Evolutionary conservation across 495 filamentous ascomycete species (phyloP), one percentile per base, ranked within the genome.

Genomic region (Achaetomiella virescens): DNA sequence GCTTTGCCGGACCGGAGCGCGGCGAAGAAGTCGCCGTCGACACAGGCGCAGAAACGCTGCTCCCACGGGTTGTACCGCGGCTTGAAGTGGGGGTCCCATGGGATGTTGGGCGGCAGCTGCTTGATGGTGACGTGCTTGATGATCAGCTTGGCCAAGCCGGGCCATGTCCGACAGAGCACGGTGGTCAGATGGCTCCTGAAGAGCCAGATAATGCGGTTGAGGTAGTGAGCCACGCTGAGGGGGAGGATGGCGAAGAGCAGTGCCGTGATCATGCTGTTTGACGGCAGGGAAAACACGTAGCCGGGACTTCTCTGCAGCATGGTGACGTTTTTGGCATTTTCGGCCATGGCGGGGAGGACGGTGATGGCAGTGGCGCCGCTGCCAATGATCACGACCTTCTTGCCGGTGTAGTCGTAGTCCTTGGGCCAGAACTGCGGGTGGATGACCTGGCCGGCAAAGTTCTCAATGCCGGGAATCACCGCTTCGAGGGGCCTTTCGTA

Each of bases 351-450:
- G 15, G 49, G 49, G 37, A 52, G 49, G 7, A 52, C 22, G 37
- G 49, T 52, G 37, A 52, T 24, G 37, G 49, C 49, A 21, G 49
- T 52, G 24, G 49, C 49, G 49, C 49, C 49, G 49, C 49, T 52
- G 25, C 49, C 49, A n/a, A 52, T 52, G 49, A 52, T 52, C 8
- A 52, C 49, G 37, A 52, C 37, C 1, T 42, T 21, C 35, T 52
- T 52, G 49, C n/a, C 17, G 12, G 37, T 42, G 37, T 52, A 52
- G 49, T 52, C 49, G 49, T 52, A 52, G 49, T 52, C 49, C 24
- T 52, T 40, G n/a, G 49, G 49, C 49, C 49, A 52, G 37, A 52
- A 52, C 38, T 52, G 49, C 25, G 49, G 49, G 25, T 52, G 49
- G 37, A 52, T 52, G 1, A 52, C 49, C 24, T 31, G 1, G 15